Evolutionary conservation across 768 basidiomycete genomes (phyloP).

Genomic region (Boletus eberwhitei): DNA sequence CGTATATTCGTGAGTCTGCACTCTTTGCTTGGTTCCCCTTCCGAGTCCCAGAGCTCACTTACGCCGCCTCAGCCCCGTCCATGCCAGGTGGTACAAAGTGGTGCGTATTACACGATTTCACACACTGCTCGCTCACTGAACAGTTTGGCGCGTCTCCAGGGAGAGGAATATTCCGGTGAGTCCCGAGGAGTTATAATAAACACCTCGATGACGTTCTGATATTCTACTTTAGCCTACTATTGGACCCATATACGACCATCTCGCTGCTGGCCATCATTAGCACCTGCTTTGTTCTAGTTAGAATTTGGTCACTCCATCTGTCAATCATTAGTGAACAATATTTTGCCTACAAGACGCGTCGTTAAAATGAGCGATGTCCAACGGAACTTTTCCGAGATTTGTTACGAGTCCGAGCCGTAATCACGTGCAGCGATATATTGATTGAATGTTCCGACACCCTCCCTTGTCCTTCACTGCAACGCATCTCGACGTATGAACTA

Average conservation of each 20-base stretch:
- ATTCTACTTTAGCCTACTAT: conserved; percentile 49
- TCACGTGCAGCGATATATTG: conserved; percentile 18
- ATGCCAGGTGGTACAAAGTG: conserved; percentile 96
- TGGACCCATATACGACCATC: conserved; percentile 65
- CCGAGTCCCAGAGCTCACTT: background rate
- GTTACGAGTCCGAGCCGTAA: background rate
- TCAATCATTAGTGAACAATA: background rate
- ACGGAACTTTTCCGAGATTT: background rate
- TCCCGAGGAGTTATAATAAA: conserved; percentile 9
- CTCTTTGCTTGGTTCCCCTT: background rate
- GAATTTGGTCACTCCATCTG: background rate
- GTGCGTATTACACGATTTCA: conserved; percentile 43
- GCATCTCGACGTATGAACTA: conserved; percentile 63
- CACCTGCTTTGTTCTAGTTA: background rate
- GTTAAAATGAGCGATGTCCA: background rate
- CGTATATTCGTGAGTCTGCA: conserved; percentile 79
- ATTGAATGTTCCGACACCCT: background rate
- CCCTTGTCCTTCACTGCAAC: background rate
- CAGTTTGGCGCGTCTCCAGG: conserved; percentile 39
- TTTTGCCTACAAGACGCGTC: background rate
- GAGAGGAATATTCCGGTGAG: conserved; percentile 80
- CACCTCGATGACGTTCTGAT: background rate
- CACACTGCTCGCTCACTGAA: background rate
- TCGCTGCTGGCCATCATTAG: conserved; percentile 33
- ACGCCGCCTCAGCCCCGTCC: conserved; percentile 53